Base-by-base conservation (phyloP, 169 alveolate genomes). In the Eimeria nieschulzi region DNA sequence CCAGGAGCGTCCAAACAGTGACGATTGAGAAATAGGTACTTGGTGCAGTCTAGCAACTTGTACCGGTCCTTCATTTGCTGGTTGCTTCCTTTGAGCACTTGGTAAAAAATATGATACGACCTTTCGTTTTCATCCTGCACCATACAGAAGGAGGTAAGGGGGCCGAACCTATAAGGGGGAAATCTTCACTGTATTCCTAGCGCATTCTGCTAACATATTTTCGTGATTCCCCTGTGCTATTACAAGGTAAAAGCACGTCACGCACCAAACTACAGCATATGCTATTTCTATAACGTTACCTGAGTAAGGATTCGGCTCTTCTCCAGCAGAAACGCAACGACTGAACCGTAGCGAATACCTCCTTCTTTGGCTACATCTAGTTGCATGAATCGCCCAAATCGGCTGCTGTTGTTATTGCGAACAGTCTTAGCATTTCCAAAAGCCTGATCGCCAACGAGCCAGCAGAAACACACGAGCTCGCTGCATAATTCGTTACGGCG, bases 371-470 rank as follows among this genome's bases (percentile, higher is more conserved):
- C 97, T 59, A 96, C 96, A 64, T 95, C 96, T 53, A 95, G 91
- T 33, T 68, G 98, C 96, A 98, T 98, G 96, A 98, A 98, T 91
- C 99, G 98, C 33, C 99, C 99, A 95, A 99, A 98, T 83, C 99
- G 96, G 73, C 99, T 96, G 83, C 99, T 96, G 92, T 99, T 99
- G 95, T 98, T 98, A 96, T 99, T 99, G 91, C 99, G 96, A 12
- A 98, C 97, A 6, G 99, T 99, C 94, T 98, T 98, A 7, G 99
- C 99, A 95, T 99, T 98, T 55, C 99, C 99, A 93, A 98, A 99
- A 39, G 99, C 99, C 88, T 95, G 98, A 99, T 61, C 98, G 96
- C 63, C 98, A 98, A 9, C 99, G 99, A 93, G 97, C 97, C 54
- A 99, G 98, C 39, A 98, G 97, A 91, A 98, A 95, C 91, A 98